Conservation (phyloP, 2,329 filamentous ascomycete species). For the Pseudogymnoascus pannorum region DNA sequence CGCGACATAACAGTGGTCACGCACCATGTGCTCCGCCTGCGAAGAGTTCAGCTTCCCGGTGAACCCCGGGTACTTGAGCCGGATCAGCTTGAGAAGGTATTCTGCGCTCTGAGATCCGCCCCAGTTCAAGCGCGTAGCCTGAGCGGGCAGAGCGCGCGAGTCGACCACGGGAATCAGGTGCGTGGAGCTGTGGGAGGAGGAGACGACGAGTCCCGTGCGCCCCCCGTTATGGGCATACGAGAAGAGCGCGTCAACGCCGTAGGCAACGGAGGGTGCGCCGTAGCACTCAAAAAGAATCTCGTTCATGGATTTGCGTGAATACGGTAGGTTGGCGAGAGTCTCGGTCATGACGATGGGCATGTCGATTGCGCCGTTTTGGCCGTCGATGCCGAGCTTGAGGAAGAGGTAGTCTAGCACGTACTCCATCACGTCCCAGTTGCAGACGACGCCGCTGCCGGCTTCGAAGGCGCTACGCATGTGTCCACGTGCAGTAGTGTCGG, state of each 20-base stretch:
- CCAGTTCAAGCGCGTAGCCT: constrained; percentile 90
- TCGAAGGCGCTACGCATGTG: constrained; percentile 91
- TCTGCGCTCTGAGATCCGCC: constrained; percentile 85
- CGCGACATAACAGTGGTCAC: constrained; percentile 84
- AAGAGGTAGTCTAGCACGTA: constrained; percentile 91
- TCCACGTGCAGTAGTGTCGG: constrained; percentile 84
- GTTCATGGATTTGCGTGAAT: constrained; percentile 89
- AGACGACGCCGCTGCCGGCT: constrained; percentile 79
- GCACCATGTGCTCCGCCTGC: constrained; percentile 81
- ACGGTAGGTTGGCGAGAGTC: constrained; percentile 82
- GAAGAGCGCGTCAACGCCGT: constrained; percentile 94
- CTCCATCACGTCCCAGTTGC: constrained; percentile 98
- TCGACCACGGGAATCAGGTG: constrained; percentile 92
- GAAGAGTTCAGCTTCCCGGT: constrained; percentile 76
- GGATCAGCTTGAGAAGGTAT: constrained; percentile 82
- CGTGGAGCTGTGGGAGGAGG: constrained; percentile 87
- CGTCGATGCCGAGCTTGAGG: constrained; percentile 83
- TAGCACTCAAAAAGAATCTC: constrained; percentile 98
- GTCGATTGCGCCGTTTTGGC: constrained; percentile 65
- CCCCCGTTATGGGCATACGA: constrained; percentile 86
- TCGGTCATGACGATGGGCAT: constrained; percentile 93
- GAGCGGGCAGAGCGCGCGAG: constrained; percentile 72
- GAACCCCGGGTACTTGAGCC: constrained; percentile 85
- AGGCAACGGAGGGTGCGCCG: constrained; percentile 78
- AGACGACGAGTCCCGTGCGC: constrained; percentile 78